Percentiles rank a stretch among this genome's conserved stretches.
Conservation (phyloP, 768 basidiomycete genomes). For the Ramaria sp. region DNA sequence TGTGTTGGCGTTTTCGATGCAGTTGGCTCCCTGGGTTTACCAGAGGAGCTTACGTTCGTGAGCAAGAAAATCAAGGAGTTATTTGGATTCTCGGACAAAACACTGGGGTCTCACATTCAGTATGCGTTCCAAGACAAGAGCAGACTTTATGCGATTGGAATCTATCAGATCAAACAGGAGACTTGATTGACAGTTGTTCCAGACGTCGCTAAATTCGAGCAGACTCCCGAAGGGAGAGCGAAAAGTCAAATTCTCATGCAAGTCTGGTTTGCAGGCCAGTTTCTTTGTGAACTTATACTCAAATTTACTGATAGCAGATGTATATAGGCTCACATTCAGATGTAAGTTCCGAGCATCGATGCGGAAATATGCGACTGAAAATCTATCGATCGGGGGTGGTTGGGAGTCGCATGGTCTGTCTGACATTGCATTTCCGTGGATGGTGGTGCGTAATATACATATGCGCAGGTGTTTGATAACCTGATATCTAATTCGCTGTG, state of each 20-base stretch:
- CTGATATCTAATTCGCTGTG: not conserved
- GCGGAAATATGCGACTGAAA: not conserved
- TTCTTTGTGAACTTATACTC: not conserved
- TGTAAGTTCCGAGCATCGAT: conserved; percentile 12
- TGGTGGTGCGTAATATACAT: conserved; percentile 35
- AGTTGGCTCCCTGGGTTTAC: conserved; percentile 62
- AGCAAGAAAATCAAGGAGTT: conserved; percentile 30
- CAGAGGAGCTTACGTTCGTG: conserved; percentile 45
- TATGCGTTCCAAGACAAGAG: conserved; percentile 56
- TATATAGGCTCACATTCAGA: conserved; percentile 21
- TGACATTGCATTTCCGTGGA: conserved; percentile 53
- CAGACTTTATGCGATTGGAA: conserved; percentile 49
- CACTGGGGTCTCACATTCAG: conserved; percentile 52
- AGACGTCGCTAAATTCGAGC: conserved; percentile 42
- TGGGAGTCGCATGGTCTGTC: conserved; percentile 57
- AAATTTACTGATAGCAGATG: not conserved
- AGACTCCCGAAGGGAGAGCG: conserved; percentile 36
- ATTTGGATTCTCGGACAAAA: conserved; percentile 54
- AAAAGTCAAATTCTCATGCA: conserved; percentile 56
- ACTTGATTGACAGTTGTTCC: not conserved
- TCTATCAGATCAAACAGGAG: conserved; percentile 30
- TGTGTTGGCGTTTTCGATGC: conserved; percentile 72
- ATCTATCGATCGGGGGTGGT: conserved; percentile 56
- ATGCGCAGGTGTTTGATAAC: conserved; percentile 4
- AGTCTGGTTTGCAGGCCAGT: conserved; percentile 62